These are phyloP conservation scores for Aspergillus taichungensis DNA, from an alignment of 495 filamentous ascomycete genomes.

Conservation along the genomic window DNA sequence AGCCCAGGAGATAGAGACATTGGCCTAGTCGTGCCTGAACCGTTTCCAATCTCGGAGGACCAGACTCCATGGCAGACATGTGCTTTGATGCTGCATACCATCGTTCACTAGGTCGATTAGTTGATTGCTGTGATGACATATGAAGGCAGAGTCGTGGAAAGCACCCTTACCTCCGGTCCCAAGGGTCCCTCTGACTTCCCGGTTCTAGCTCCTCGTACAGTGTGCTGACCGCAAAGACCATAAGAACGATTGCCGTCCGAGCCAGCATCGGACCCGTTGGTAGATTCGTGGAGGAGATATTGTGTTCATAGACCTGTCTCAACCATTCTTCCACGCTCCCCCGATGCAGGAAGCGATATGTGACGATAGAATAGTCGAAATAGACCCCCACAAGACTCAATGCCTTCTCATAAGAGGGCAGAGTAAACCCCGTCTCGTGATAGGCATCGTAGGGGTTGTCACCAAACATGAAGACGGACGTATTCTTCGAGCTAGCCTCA, in stretches of 20 bases:
- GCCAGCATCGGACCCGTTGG: conserved; percentile 31
- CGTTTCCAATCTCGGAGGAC: conserved; percentile 35
- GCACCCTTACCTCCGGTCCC: conserved; percentile 23
- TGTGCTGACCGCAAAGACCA: conserved; percentile 36
- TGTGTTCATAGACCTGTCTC: conserved; percentile 27
- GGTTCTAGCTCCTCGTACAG: conserved; percentile 25
- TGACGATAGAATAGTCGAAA: conserved; percentile 42
- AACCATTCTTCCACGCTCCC: conserved; percentile 34
- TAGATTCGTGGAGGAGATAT: conserved; percentile 26
- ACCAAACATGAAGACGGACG: conserved; percentile 36
- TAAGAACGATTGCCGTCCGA: conserved; percentile 34
- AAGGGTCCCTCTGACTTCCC: conserved; percentile 10
- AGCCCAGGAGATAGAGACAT: conserved; percentile 36
- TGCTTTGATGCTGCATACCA: conserved; percentile 38
- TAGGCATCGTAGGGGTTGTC: conserved; percentile 32
- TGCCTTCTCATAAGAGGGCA: conserved; percentile 30
- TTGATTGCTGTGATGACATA: not conserved
- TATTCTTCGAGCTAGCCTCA: conserved; percentile 27
- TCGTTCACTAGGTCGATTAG: conserved; percentile 20
- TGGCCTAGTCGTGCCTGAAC: conserved; percentile 37
- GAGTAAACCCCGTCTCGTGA: conserved; percentile 20
- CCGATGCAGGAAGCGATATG: conserved; percentile 37
- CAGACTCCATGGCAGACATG: conserved; percentile 33
- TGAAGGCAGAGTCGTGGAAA: not conserved
- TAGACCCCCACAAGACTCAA: conserved; percentile 31